phyloP scores from a whole-genome alignment of 306 rosid species.

The Heteromeles arbutifolia region DNA sequence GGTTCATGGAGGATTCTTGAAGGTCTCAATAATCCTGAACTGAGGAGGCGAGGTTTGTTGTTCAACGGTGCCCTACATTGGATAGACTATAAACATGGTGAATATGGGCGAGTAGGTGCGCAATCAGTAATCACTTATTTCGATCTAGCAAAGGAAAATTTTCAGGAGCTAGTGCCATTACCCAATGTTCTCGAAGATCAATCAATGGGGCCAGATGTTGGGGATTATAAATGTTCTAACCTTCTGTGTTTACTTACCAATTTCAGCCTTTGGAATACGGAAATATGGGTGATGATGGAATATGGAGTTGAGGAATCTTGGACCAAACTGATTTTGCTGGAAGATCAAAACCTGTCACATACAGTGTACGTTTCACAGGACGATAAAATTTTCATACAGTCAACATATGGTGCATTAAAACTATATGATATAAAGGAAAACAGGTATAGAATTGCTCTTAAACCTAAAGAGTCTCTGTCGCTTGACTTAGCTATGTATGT shows the following conservation, averaged over 20 bases:
- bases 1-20: not conserved
- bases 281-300: not conserved
- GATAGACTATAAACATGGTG: not conserved
- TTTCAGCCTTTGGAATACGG: no score
- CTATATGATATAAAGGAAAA: not conserved
- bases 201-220: no score
- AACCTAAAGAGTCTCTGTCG: not conserved
- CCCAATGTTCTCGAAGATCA: no score
- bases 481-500: not conserved
- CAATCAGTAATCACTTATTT: not conserved
- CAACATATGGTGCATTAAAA: not conserved
- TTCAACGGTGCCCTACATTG: slow-evolving; percentile 6
- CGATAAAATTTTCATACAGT: not conserved
- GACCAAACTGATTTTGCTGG: not conserved
- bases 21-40: not conserved
- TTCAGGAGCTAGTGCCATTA: no score
- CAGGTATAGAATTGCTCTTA: not conserved
- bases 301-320: not conserved
- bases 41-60: not conserved
- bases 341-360: not conserved
- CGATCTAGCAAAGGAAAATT: not conserved
- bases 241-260: no score
- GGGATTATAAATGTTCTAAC: no score
- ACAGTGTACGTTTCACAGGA: not conserved
- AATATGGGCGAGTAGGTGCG: no score